phyloP scores from a whole-genome alignment of 1,139 yeast genomes.

The Saccharomyces hybrid region DNA sequence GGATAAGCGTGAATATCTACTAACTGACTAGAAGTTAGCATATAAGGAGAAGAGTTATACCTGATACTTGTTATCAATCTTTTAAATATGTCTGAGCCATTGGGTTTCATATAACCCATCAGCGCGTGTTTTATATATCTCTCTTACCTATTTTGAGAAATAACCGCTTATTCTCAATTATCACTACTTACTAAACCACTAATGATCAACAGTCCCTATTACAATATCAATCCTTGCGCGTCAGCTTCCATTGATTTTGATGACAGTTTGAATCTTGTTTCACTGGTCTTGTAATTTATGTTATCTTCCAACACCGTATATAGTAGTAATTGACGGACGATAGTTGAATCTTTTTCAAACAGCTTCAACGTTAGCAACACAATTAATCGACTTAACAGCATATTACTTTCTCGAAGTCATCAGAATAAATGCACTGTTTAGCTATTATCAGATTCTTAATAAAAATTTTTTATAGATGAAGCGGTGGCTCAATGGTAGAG shows the following conservation, averaged over 20 bases:
- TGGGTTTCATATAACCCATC: background rate
- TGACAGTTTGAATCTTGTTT: background rate
- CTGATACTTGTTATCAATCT: background rate
- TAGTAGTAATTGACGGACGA: background rate
- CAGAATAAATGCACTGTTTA: too few relatives aligned
- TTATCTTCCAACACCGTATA: background rate
- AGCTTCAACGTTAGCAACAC: background rate
- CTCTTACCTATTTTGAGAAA: background rate
- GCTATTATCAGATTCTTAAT: background rate
- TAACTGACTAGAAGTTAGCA: background rate
- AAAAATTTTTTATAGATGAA: constrained; percentile 33
- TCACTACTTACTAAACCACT: background rate
- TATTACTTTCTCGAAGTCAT: background rate
- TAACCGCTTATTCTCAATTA: background rate
- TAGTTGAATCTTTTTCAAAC: background rate
- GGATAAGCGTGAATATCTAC: background rate
- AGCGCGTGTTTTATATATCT: background rate
- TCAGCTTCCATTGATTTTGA: background rate
- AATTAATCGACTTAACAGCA: background rate
- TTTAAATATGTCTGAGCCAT: background rate
- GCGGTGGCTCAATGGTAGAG: constrained; percentile 95
- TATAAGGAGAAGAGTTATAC: background rate
- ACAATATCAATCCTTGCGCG: background rate
- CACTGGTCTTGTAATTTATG: background rate
- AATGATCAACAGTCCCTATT: background rate